Evolutionary conservation across 2,329 filamentous ascomycete genomes (phyloP), one percentile per base, ranked within the genome.

Genomic region (Xylaria sp.): DNA sequence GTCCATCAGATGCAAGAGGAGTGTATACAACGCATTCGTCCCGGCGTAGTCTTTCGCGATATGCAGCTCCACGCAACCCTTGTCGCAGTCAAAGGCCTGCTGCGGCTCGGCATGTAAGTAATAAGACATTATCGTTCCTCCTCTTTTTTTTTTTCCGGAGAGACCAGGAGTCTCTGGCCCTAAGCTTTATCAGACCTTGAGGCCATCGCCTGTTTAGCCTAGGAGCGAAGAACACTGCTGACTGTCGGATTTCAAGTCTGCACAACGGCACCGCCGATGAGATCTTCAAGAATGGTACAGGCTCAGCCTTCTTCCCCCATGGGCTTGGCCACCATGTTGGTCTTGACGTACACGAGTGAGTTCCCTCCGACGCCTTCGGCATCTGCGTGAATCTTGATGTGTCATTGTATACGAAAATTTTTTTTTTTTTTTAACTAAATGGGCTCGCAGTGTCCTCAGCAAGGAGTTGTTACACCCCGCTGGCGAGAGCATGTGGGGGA

Each of bases 1-100:
- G 94, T 97, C 3, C 84, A 92, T 72, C 83, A 86, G 67, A 97
- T 98, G 93, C 94, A 97, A 80, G 83, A 86, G 7, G 85, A 89
- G 63, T 94, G 91, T 73, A 92, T 97, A 75, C 82, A 82, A 6
- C 84, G 88, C 73, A 83, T 97, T 24, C 85, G 85, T 48, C 92
- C 92, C 0, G 93, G 92, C 2, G 87, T 90, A 1, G 80, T 86
- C 36, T 97, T 90, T 84, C 86, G 90, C 58, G 85, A 90, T 72
- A 85, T 97, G 17, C 92, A 97, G 75, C 82, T 90, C 2, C 84
- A 89, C 68, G 93, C 94, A 0, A 90, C 92, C 59, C 83, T 87
- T 42, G 87, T 97, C 24, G 93, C 92, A 2, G 88, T 93, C 32
- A 82, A 86, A 24, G 93, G 92, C 1, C 81, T 98, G 39, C 81